Evolutionary conservation across 83 land plant species (phyloP), one percentile per base, ranked within the genome.

Genomic region (Thuja plicata): DNA sequence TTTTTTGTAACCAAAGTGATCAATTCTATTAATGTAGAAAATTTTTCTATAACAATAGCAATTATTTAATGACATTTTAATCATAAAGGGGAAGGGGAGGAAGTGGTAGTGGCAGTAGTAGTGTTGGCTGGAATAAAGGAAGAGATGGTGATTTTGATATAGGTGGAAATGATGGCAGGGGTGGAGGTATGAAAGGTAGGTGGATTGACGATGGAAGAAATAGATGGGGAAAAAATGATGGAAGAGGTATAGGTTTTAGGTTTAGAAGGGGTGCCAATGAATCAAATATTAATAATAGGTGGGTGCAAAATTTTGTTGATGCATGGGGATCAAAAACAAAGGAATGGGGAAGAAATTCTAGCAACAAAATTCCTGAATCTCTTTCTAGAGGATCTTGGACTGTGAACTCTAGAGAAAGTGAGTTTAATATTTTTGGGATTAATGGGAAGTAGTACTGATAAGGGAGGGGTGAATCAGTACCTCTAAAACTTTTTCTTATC

Each of bases 71-170:
- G n/a, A n/a, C n/a, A 34, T 76, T 77, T 77, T 78, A 78, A 37
- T 30, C 50, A 81, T 9, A 93, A 12, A 92, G 93, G 93, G 91
- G 92, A 37, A 43, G 79, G 32, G 74, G 91, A 50, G 85, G 84
- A 45, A 91, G 88, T 34, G 92, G 40, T 32, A 43, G 32, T 84
- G 52, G 48, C 46, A 35, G 50, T 57, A 80, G 88, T 1, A 76
- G 89, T 81, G 13, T 27, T 50, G 88, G 89, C 35, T 87, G 91
- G n/a, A 57, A 45, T 24, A 89, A 87, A 4, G 89, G 87, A 35
- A 89, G 76, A 30, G 76, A 85, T 62, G 79, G 88, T 50, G 79
- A 80, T 9, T 84, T 87, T 11, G 91, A 89, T n/a, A 88, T 76
- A 38, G 85, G 87, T 38, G 87, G 87, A 17, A 82, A 89, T 45